Base-by-base conservation (phyloP, 2,329 filamentous ascomycete genomes). In the Rhinocladiella mackenziei region DNA sequence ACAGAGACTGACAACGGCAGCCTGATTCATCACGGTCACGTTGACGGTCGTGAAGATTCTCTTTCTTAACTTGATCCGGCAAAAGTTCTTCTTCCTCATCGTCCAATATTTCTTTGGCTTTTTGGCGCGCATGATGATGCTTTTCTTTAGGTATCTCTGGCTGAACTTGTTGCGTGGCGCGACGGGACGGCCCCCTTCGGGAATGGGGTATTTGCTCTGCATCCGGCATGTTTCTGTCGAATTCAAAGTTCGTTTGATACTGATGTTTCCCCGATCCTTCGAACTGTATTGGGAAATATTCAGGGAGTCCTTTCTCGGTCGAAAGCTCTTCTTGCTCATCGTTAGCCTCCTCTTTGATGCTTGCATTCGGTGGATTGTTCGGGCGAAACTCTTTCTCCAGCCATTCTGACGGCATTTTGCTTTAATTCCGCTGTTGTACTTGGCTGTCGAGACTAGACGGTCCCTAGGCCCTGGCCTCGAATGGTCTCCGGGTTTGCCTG, bases 361-460 rank as follows among this genome's bases (percentile, higher is more conserved):
- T 32, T 19, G 13, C 7, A 36, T 36, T 20, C 10, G 9, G 26
- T 30, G 32, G 31, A 5, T 17, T 5, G 25, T 15, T 28, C 4
- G 41, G 25, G 14, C 38, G 13, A n/a, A 29, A 25, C 5, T 29
- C 25, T 15, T 44, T 23, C 13, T 44, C 41, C 17, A 44, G 18
- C 41, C 41, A 44, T 31, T 17, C 41, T 3, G 41, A 28, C 2
- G 41, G 41, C 33, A 44, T 44, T 15, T 11, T 37, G 34, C 17
- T 4, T 28, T 15, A 14, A 28, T 25, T 25, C 19, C 7, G 10
- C 8, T 37, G 19, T 20, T 26, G 2, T 14, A n/a, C 11, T 25
- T 4, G 11, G 17, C 32, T 35, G 5, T 22, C 18, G 32, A n/a
- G n/a, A n/a, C n/a, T n/a, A n/a, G n/a, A n/a, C n/a, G n/a, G n/a